phyloP scores from a whole-genome alignment of 2,329 filamentous ascomycete species.

The Alternaria incomplexa region DNA sequence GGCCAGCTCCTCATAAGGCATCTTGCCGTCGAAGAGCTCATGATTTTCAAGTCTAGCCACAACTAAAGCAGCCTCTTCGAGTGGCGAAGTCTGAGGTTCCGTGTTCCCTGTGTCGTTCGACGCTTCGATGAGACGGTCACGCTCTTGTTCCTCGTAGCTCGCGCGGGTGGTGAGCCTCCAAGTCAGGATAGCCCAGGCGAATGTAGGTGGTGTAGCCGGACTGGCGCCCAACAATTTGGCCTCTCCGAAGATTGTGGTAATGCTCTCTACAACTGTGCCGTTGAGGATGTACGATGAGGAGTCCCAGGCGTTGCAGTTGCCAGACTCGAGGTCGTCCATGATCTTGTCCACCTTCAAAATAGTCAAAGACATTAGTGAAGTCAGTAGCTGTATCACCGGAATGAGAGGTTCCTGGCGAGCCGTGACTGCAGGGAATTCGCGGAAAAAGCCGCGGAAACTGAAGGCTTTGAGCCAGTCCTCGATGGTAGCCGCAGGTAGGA shows the following conservation, averaged over 20 bases:
- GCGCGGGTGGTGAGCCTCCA: constrained; percentile 34
- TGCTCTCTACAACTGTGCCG: constrained; percentile 70
- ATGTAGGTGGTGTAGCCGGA: constrained; percentile 74
- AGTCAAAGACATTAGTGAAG: constrained; percentile 72
- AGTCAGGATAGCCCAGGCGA: constrained; percentile 78
- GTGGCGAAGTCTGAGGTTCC: constrained; percentile 19
- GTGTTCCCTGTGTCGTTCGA: constrained; percentile 17
- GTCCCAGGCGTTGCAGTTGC: constrained; percentile 35
- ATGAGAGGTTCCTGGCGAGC: constrained; percentile 55
- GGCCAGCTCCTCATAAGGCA: constrained; percentile 35
- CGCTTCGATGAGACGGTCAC: constrained; percentile 35
- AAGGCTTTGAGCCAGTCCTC: constrained; percentile 43
- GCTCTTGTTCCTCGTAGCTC: constrained; percentile 33
- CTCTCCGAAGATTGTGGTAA: constrained; percentile 73
- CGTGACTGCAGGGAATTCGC: constrained; percentile 58
- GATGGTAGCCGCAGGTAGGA: constrained; percentile 38
- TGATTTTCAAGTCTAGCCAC: constrained; percentile 29
- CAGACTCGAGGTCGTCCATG: constrained; percentile 54
- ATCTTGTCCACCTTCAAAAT: constrained; percentile 72
- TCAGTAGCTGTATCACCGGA: constrained; percentile 70
- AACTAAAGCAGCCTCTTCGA: constrained; percentile 37
- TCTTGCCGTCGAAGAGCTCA: constrained; percentile 35
- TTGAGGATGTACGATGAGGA: constrained; percentile 70
- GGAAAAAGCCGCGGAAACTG: constrained; percentile 63
- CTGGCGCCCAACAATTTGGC: constrained; percentile 61